Conservation (phyloP, 768 basidiomycete genomes). For the Pleurotus tuoliensis region DNA sequence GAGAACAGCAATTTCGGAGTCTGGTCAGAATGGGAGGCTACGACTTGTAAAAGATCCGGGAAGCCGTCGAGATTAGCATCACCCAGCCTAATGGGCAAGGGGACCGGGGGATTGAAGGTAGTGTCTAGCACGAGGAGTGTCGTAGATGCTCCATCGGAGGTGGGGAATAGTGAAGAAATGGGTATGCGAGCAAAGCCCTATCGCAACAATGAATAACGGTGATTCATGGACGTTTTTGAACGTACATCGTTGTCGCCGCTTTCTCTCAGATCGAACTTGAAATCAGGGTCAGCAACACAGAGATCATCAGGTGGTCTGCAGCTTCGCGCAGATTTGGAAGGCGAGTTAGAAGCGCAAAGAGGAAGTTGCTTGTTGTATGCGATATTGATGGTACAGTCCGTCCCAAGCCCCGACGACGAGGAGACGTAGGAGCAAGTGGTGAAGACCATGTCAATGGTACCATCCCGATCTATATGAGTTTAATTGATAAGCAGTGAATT, state of each 20-base stretch:
- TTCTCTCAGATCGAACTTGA: slow-evolving; percentile 67
- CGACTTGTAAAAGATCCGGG: slow-evolving; percentile 75
- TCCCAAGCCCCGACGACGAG: slow-evolving; percentile 63
- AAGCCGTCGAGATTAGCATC: slow-evolving; percentile 94
- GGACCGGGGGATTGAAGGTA: slow-evolving; percentile 60
- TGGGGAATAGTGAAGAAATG: slow-evolving; percentile 53
- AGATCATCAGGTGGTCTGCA: slow-evolving; percentile 81
- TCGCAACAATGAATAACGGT: background rate
- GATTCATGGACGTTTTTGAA: background rate
- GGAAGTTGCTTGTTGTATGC: slow-evolving; percentile 91
- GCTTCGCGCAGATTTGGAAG: slow-evolving; percentile 46
- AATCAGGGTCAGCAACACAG: slow-evolving; percentile 76
- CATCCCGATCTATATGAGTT: slow-evolving; percentile 74
- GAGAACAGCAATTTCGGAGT: slow-evolving; percentile 64
- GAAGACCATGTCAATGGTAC: slow-evolving; percentile 94
- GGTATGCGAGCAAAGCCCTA: slow-evolving; percentile 70
- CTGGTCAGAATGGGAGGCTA: slow-evolving; percentile 35
- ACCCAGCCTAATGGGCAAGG: slow-evolving; percentile 76
- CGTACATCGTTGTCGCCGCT: slow-evolving; percentile 46
- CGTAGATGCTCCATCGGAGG: slow-evolving; percentile 21
- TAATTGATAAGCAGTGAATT: background rate
- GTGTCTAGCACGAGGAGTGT: slow-evolving; percentile 71
- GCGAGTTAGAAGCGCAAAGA: slow-evolving; percentile 62
- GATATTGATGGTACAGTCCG: slow-evolving; percentile 80
- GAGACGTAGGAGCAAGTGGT: slow-evolving; percentile 78